Conservation (phyloP, 2,329 filamentous ascomycete genomes). For the Chaetomium sp. region DNA sequence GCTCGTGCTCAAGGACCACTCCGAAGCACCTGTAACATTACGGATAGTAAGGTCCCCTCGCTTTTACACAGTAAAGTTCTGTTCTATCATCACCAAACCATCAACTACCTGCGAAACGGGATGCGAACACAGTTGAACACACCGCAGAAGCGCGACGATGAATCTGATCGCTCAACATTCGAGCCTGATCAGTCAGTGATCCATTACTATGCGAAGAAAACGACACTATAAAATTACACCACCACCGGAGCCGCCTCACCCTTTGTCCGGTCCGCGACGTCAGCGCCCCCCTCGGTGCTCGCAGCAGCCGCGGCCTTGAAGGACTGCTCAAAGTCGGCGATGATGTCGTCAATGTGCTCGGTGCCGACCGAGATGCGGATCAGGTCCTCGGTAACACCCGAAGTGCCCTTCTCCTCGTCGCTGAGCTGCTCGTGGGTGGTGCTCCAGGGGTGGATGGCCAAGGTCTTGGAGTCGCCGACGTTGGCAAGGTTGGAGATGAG, state of each 20-base stretch:
- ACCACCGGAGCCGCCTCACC: slow-evolving; percentile 35
- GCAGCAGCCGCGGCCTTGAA: slow-evolving; percentile 57
- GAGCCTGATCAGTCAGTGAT: too few species aligned
- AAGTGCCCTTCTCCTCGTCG: slow-evolving; percentile 71
- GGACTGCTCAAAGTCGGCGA: slow-evolving; percentile 88
- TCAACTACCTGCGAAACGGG: too few species aligned
- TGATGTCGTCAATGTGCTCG: slow-evolving; percentile 96
- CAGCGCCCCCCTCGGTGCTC: slow-evolving; percentile 29
- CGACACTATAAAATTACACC: slow-evolving; percentile 24
- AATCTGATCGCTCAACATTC: too few species aligned
- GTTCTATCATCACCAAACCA: too few species aligned
- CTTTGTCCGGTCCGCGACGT: slow-evolving; percentile 27
- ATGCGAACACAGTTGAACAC: too few species aligned
- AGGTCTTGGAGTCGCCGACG: slow-evolving; percentile 89
- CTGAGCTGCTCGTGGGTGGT: slow-evolving; percentile 91
- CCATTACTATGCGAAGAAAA: neutral
- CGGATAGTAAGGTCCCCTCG: too few species aligned
- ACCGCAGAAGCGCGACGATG: too few species aligned
- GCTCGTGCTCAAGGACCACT: too few species aligned
- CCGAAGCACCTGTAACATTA: too few species aligned
- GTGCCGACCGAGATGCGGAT: slow-evolving; percentile 94
- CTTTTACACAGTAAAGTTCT: too few species aligned
- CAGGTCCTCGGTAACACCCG: slow-evolving; percentile 81
- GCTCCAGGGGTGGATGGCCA: slow-evolving; percentile 91
- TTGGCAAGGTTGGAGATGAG: slow-evolving; percentile 94